Evolutionary conservation across 2,329 filamentous ascomycete genomes (phyloP).

Genomic region (Hymenoscyphus scutula): DNA sequence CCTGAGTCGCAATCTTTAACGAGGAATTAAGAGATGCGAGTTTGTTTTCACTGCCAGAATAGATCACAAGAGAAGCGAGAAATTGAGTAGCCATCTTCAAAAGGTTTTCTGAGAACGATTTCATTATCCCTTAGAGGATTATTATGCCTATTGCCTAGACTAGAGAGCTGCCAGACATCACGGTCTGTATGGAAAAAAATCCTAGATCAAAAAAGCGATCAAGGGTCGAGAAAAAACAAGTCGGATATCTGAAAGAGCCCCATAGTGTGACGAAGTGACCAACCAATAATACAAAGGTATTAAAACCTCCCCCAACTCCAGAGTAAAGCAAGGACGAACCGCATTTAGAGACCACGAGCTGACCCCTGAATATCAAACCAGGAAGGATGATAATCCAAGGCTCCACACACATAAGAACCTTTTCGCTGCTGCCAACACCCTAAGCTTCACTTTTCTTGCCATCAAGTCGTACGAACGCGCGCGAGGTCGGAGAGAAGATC

Average conservation of each 20-base stretch:
- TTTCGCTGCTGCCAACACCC: slow-evolving; percentile 31
- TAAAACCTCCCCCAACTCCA: slow-evolving; percentile 32
- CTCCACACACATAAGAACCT: slow-evolving; percentile 36
- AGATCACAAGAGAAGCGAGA: slow-evolving; percentile 57
- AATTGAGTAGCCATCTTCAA: slow-evolving; percentile 43
- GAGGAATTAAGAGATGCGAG: no score
- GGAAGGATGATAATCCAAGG: slow-evolving; percentile 26
- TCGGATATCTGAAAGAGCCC: slow-evolving; percentile 25
- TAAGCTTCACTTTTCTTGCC: slow-evolving; percentile 36
- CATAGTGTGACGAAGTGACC: slow-evolving; percentile 31
- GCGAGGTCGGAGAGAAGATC: slow-evolving; percentile 33
- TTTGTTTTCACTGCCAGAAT: no score
- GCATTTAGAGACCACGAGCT: slow-evolving; percentile 36
- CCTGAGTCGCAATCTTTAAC: no score
- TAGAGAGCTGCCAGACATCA: slow-evolving; percentile 27
- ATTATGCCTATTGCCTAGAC: slow-evolving; percentile 31
- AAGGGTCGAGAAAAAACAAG: slow-evolving; percentile 23
- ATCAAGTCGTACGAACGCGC: slow-evolving; percentile 29
- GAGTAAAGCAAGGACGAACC: slow-evolving; percentile 35
- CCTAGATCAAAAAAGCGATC: slow-evolving; percentile 34
- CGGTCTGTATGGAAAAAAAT: slow-evolving; percentile 29
- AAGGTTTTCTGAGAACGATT: slow-evolving; percentile 23
- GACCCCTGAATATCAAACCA: slow-evolving; percentile 21
- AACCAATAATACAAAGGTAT: slow-evolving; percentile 21
- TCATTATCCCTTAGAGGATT: slow-evolving; percentile 25